phyloP scores from a whole-genome alignment of 306 rosid species.

The Acacia acuminata region DNA sequence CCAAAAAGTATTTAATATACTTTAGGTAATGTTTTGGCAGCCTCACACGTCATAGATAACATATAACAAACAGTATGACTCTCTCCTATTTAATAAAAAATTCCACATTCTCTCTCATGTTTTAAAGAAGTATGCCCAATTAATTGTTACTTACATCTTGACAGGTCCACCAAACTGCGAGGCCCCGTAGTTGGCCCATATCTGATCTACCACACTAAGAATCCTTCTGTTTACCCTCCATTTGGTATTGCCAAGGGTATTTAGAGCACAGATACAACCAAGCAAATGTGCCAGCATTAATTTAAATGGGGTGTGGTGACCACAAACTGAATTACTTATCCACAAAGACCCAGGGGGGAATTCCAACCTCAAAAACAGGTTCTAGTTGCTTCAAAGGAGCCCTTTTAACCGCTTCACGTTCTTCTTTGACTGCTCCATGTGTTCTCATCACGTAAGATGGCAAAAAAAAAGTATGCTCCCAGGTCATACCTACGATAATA shows the following conservation, averaged over 20 bases:
- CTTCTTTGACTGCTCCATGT: conserved; percentile 87
- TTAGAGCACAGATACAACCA: conserved; percentile 62
- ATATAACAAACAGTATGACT: too few species aligned
- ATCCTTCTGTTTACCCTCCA: conserved; percentile 88
- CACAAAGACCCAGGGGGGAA: neutral
- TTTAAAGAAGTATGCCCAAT: too few species aligned
- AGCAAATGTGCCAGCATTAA: conserved; percentile 34
- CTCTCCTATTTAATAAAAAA: too few species aligned
- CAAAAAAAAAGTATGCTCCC: conserved; percentile 88
- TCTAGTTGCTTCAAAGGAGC: conserved; percentile 62
- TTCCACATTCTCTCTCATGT: too few species aligned
- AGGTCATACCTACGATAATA: conserved; percentile 59
- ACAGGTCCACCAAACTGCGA: too few species aligned
- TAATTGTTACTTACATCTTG: too few species aligned
- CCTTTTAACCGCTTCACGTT: conserved; percentile 77
- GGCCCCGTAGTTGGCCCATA: neutral
- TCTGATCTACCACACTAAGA: conserved; percentile 76
- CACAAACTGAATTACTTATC: conserved; percentile 20
- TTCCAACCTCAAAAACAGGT: conserved; percentile 76
- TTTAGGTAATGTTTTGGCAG: too few species aligned
- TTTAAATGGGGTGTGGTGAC: conserved; percentile 22
- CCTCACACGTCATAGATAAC: too few species aligned
- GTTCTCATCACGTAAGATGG: conserved; percentile 92
- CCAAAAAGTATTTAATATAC: too few species aligned
- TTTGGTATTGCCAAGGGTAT: conserved; percentile 85